Percentiles rank a stretch among this genome's conserved stretches.
Evolutionary conservation across 352 stramenopile species (phyloP).

Genomic region (Phytophthora cajani): DNA sequence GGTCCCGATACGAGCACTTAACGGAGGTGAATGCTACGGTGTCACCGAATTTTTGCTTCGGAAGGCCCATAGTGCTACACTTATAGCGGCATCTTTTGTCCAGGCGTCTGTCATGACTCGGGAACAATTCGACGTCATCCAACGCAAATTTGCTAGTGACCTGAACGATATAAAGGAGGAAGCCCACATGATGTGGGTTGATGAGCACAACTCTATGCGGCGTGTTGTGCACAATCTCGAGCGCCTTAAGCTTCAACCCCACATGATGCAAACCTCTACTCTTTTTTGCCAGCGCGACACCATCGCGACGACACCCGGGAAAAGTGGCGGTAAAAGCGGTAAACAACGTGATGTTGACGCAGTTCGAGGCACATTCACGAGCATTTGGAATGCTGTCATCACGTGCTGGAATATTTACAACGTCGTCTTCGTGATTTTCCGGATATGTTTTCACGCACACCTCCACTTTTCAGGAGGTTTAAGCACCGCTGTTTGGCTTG

Average conservation of each 20-base stretch:
- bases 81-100: slow-evolving; percentile 57
- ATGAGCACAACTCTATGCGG: slow-evolving; percentile 44
- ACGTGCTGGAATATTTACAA: slow-evolving; percentile 83
- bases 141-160: slow-evolving; percentile 68
- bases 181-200: slow-evolving; percentile 42
- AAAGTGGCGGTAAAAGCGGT: background rate
- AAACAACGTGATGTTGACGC: slow-evolving; percentile 28
- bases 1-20: slow-evolving; percentile 59
- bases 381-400: slow-evolving; percentile 37
- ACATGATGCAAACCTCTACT: slow-evolving; percentile 56
- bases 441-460: slow-evolving; percentile 69
- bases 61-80: slow-evolving; percentile 50
- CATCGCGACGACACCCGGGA: background rate
- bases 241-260: slow-evolving; percentile 58
- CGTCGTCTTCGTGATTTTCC: slow-evolving; percentile 70
- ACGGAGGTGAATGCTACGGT: slow-evolving; percentile 74
- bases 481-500: slow-evolving; percentile 39
- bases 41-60: slow-evolving; percentile 73
- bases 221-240: slow-evolving; percentile 58
- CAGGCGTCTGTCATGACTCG: slow-evolving; percentile 73
- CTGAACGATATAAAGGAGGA: slow-evolving; percentile 57
- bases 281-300: slow-evolving; percentile 65
- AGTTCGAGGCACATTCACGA: slow-evolving; percentile 30
- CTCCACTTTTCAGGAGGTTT: slow-evolving; percentile 37
- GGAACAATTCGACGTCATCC: slow-evolving; percentile 74